phyloP scores from a whole-genome alignment of 2,329 filamentous ascomycete genomes.

The Diaporthe batatas region DNA sequence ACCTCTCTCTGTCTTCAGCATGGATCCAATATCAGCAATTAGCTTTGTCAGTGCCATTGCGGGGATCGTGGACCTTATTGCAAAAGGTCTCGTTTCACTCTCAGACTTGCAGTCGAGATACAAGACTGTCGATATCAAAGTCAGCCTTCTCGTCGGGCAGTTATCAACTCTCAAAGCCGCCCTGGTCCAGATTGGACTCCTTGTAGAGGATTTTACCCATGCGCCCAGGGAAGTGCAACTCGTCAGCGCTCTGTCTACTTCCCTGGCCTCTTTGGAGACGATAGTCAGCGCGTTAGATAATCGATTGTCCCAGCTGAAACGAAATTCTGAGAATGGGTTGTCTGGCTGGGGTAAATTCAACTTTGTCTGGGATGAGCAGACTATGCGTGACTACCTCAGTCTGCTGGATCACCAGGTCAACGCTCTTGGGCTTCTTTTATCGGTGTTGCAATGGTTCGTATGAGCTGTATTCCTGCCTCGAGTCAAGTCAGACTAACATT shows the following conservation, averaged over 20 bases:
- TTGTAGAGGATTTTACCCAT: neutral
- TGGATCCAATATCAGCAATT: constrained; percentile 17
- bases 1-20: neutral
- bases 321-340: neutral
- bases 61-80: neutral
- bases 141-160: neutral
- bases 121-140: constrained; percentile 6
- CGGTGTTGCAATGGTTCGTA: neutral
- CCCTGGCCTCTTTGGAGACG: neutral
- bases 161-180: constrained; percentile 5
- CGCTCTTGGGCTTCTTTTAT: neutral
- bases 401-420: constrained; percentile 6
- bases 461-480: too few relatives aligned
- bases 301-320: neutral
- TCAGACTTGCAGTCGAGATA: constrained; percentile 16
- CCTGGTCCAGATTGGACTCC: neutral
- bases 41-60: neutral
- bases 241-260: neutral
- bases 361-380: constrained; percentile 13
- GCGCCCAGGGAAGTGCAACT: neutral
- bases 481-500: neutral
- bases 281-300: neutral
- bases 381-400: constrained; percentile 2
- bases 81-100: neutral
- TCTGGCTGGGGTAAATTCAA: neutral